Percentiles rank a stretch among this genome's conserved stretches.
phyloP scores from a whole-genome alignment of 352 stramenopile genomes.

The Plasmopara muralis region DNA sequence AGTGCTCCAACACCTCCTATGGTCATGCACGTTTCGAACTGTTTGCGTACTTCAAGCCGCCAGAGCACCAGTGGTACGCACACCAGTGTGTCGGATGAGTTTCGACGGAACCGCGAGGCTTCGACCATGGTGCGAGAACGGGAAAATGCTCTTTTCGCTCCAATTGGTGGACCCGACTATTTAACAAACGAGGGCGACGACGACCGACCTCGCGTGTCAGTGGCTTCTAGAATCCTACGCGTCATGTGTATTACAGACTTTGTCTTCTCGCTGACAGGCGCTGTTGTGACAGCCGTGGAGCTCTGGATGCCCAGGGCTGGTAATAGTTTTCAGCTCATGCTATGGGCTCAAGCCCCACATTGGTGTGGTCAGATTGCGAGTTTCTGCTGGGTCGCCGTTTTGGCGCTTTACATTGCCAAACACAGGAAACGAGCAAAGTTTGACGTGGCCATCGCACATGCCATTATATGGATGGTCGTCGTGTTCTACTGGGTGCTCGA shows the following conservation, averaged over 20 bases:
- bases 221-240: slow-evolving; percentile 57
- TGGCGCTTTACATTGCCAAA: slow-evolving; percentile 75
- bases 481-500: slow-evolving; percentile 75
- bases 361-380: slow-evolving; percentile 72
- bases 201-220: slow-evolving; percentile 33
- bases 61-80: slow-evolving; percentile 23
- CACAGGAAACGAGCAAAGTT: slow-evolving; percentile 44
- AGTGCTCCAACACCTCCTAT: slow-evolving; percentile 11
- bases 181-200: slow-evolving; percentile 29
- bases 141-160: slow-evolving; percentile 26
- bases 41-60: slow-evolving; percentile 5
- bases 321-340: slow-evolving; percentile 51
- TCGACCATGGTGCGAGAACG: slow-evolving; percentile 17
- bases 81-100: slow-evolving; percentile 28
- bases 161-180: slow-evolving; percentile 16
- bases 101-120: slow-evolving; percentile 22
- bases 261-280: slow-evolving; percentile 57
- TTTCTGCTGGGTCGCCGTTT: slow-evolving; percentile 70
- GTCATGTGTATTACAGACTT: slow-evolving; percentile 69
- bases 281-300: slow-evolving; percentile 45
- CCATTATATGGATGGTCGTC: slow-evolving; percentile 70
- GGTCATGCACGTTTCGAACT: slow-evolving; percentile 11
- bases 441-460: slow-evolving; percentile 67
- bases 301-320: slow-evolving; percentile 29
- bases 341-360: slow-evolving; percentile 64